These are phyloP conservation scores for Tolypocladium endophyticum DNA, from an alignment of 2,329 filamentous ascomycete genomes.

Conservation along the genomic window DNA sequence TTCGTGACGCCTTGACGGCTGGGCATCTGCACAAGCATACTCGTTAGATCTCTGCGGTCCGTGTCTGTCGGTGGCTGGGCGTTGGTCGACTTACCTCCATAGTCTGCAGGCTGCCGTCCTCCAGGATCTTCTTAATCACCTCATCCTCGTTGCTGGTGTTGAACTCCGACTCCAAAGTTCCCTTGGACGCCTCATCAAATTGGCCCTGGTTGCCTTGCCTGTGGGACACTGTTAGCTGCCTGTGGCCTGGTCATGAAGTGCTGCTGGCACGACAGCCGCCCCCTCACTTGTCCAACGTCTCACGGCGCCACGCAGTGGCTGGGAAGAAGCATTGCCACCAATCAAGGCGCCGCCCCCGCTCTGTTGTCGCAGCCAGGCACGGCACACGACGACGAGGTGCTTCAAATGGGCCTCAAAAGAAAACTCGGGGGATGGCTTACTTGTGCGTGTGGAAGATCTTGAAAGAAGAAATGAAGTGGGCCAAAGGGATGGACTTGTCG, in stretches of 20 bases:
- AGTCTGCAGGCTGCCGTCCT: constrained; percentile 61
- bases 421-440: constrained; percentile 42
- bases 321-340: not conserved
- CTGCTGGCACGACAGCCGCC: not conserved
- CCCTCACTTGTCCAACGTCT: not conserved
- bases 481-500: constrained; percentile 68
- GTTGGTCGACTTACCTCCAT: constrained; percentile 31
- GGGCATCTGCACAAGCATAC: constrained; percentile 29
- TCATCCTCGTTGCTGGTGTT: constrained; percentile 72
- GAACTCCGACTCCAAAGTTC: constrained; percentile 74
- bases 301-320: not conserved
- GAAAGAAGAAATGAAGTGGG: constrained; percentile 78
- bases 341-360: not conserved
- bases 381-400: not conserved
- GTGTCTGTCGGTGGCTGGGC: not conserved
- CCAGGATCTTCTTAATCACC: constrained; percentile 69
- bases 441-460: constrained; percentile 85
- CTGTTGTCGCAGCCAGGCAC: not conserved
- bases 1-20: constrained; percentile 43
- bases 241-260: not conserved
- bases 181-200: constrained; percentile 65
- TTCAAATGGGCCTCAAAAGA: not conserved
- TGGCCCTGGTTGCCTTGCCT: constrained; percentile 82
- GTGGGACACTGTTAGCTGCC: not conserved
- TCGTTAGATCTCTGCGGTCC: not conserved